Evolutionary conservation across 495 filamentous ascomycete species (phyloP).

Genomic region (Alectoria sarmentosa): DNA sequence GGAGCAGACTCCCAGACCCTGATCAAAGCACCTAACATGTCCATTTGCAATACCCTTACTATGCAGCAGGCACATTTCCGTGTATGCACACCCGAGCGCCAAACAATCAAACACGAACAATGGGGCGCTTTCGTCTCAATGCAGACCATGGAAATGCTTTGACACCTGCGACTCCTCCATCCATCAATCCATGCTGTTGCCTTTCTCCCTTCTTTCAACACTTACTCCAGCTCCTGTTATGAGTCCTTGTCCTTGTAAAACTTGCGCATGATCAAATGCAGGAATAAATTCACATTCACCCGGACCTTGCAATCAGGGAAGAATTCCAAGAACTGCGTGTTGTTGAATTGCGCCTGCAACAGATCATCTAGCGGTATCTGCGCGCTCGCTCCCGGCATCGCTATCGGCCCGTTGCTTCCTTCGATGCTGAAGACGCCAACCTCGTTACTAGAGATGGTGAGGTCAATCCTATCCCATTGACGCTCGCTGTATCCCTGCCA

Average conservation of each 20-base stretch:
- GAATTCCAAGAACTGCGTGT: slow-evolving; percentile 86
- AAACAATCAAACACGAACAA: neutral
- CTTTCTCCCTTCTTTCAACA: neutral
- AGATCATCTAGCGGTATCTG: slow-evolving; percentile 88
- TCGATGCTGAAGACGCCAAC: slow-evolving; percentile 93
- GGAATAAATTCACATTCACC: slow-evolving; percentile 90
- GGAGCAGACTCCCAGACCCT: neutral
- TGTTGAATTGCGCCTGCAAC: slow-evolving; percentile 94
- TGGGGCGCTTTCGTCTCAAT: neutral
- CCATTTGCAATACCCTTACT: neutral
- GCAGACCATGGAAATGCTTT: slow-evolving; percentile 5
- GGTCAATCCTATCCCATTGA: slow-evolving; percentile 84
- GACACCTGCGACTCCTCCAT: neutral
- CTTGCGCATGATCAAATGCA: slow-evolving; percentile 96
- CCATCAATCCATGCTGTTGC: neutral
- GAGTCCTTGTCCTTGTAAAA: slow-evolving; percentile 65
- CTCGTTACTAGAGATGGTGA: slow-evolving; percentile 90
- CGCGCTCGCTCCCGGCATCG: slow-evolving; percentile 89
- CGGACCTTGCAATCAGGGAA: slow-evolving; percentile 82
- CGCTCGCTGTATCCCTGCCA: slow-evolving; percentile 80
- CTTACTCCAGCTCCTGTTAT: neutral
- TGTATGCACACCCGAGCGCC: neutral
- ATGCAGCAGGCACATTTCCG: neutral
- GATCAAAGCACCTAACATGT: neutral
- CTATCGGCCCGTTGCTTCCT: slow-evolving; percentile 85